A percentile compares a stretch with the other conserved stretches of the same genome.
Conservation (phyloP, 2,329 filamentous ascomycete genomes). For the Colletotrichum camelliae region DNA sequence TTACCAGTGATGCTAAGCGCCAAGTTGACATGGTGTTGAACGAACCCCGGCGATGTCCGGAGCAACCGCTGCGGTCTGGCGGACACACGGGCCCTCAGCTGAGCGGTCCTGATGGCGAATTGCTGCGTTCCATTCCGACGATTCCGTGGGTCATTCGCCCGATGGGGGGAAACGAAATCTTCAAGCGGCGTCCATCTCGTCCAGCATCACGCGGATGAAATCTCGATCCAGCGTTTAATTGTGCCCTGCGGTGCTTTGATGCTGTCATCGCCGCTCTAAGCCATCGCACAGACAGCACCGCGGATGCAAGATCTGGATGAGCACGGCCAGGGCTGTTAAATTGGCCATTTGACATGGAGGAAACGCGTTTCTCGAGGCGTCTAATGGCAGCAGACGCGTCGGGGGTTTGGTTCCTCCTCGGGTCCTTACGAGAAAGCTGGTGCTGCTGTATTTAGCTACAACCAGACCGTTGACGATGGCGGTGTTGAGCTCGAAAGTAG, state of each 20-base stretch:
- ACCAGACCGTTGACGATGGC: neutral
- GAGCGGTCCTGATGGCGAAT: neutral
- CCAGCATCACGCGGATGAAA: neutral
- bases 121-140: neutral
- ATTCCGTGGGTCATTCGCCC: neutral
- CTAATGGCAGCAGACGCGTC: neutral
- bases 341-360: neutral
- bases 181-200: neutral
- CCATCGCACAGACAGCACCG: conserved; percentile 5
- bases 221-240: neutral
- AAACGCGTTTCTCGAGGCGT: neutral
- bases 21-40: neutral
- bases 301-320: neutral
- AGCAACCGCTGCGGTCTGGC: neutral
- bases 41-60: neutral
- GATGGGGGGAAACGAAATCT: neutral
- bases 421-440: neutral
- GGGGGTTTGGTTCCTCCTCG: neutral
- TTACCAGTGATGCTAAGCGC: neutral
- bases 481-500: neutral
- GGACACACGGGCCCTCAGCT: neutral
- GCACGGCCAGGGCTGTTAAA: neutral
- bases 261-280: neutral
- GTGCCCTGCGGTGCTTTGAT: neutral
- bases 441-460: neutral